These are phyloP conservation scores for Podospora appendiculata DNA, from an alignment of 495 filamentous ascomycete genomes.

Conservation along the genomic window DNA sequence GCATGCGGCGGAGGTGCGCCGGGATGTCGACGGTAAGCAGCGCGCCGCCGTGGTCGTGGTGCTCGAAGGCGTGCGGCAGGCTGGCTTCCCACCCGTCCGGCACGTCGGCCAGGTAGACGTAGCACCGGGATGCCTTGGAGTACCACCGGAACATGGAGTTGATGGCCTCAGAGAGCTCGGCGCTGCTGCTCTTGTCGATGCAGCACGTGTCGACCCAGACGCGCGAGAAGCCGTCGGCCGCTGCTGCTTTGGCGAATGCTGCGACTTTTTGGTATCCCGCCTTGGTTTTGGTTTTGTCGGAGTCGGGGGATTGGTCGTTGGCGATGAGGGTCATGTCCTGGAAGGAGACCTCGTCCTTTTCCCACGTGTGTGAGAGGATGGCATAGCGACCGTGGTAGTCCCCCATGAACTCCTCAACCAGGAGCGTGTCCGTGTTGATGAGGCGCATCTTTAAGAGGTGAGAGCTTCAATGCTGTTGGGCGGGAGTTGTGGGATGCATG, in stretches of 20 bases:
- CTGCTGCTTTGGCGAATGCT: background rate
- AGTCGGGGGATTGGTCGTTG: background rate
- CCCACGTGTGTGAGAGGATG: slow-evolving; percentile 29
- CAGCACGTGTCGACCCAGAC: slow-evolving; percentile 2
- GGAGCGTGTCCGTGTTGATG: slow-evolving; percentile 2
- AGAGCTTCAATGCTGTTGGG: background rate
- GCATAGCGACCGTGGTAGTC: slow-evolving; percentile 9
- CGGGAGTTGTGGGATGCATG: background rate
- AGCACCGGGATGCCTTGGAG: background rate
- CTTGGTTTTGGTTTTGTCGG: background rate
- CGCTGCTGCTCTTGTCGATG: slow-evolving; percentile 5
- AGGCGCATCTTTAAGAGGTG: background rate
- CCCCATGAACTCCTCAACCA: slow-evolving; percentile 1
- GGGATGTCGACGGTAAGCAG: no score
- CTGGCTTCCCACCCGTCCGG: background rate
- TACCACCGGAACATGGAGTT: slow-evolving; percentile 7
- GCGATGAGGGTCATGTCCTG: slow-evolving; percentile 2
- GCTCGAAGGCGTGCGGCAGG: background rate
- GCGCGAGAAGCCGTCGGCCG: background rate
- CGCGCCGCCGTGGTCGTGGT: background rate
- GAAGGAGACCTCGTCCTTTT: slow-evolving; percentile 20
- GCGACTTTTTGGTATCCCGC: background rate
- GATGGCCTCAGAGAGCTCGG: slow-evolving; percentile 5
- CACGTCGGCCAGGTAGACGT: slow-evolving; percentile 4
- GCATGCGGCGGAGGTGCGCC: background rate